phyloP scores from a whole-genome alignment of 2,329 filamentous ascomycete species.

The Talaromyces sp. region DNA sequence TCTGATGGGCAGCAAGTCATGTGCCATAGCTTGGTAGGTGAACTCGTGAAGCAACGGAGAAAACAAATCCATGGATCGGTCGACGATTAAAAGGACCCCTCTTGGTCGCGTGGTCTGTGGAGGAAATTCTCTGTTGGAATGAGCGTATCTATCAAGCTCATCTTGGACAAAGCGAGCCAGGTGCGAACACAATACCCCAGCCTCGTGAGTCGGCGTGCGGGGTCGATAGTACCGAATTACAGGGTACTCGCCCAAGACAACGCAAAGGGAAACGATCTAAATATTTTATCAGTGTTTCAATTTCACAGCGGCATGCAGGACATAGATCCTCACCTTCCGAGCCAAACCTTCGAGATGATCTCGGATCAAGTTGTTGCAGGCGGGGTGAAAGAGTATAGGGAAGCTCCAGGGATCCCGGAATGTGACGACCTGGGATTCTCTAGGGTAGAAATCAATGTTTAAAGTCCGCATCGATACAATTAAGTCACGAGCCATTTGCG shows the following conservation, averaged over 20 bases:
- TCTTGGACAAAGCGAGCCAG: constrained; percentile 87
- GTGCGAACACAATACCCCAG: constrained; percentile 77
- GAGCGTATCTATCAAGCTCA: constrained; percentile 81
- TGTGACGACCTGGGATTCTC: constrained; percentile 84
- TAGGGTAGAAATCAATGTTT: constrained; percentile 81
- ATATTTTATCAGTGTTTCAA: constrained; percentile 12
- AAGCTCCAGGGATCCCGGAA: constrained; percentile 97
- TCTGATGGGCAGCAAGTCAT: constrained; percentile 82
- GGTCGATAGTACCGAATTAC: constrained; percentile 88
- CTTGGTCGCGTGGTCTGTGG: constrained; percentile 66
- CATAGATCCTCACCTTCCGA: constrained; percentile 61
- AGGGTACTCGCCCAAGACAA: constrained; percentile 88
- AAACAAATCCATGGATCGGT: constrained; percentile 86
- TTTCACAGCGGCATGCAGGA: not conserved
- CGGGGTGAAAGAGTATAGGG: constrained; percentile 82
- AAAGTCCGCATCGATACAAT: constrained; percentile 77
- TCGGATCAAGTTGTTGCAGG: constrained; percentile 76
- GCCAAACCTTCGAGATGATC: constrained; percentile 78
- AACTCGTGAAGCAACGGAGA: constrained; percentile 91
- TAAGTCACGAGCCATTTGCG: constrained; percentile 61
- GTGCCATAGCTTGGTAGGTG: constrained; percentile 97
- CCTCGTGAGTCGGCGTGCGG: constrained; percentile 70
- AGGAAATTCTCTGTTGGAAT: constrained; percentile 79
- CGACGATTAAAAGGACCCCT: constrained; percentile 77
- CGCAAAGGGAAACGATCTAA: constrained; percentile 79